Base-by-base conservation (phyloP, 2,329 filamentous ascomycete genomes). In the Colletotrichum scovillei region DNA sequence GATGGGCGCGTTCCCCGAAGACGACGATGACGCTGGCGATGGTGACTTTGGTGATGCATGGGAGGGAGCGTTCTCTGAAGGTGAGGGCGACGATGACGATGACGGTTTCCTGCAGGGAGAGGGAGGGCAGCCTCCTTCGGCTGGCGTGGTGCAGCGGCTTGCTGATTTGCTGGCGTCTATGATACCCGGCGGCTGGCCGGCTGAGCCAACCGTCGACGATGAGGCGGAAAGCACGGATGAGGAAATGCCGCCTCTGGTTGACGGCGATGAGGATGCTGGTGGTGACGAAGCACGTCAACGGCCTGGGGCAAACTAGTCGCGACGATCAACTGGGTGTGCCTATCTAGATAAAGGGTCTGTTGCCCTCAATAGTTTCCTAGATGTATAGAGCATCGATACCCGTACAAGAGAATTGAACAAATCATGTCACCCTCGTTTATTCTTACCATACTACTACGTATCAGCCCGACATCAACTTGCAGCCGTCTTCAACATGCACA, bases 61-160 rank as follows among this genome's bases (percentile, higher is more conserved):
- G 70, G 76, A 74, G 14, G 75, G 68, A 26, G 74, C 63, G 42
- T 63, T 75, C 14, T 71, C 65, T 16, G 63, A 75, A 5, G 72
- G 63, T 9, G 76, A 74, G n/a, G 56, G 16, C 16, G 38, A 8
- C 6, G 38, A 42, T 1, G 38, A 8, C 0, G 38, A 55, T 7
- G 75, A 76, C 14, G 75, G 53, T 1, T 62, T 64, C 26, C 12
- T 26, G 19, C 63, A 63, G 28, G 69, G 49, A 7, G 63, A 62
- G 5, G 69, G 52, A 24, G 26, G 46, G 14, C 58, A 65, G 57
- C 42, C 56, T 12, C 67, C 70, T 14, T 59, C 70, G n/a, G 59
- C 59, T 9, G 69, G 72, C 0, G 60, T 65, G 14, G 69, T 72
- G 55, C 38, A 67, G 60, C 68, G 73, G 55, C 59, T 73, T 16